Percentiles rank a stretch among this genome's conserved stretches.
These are phyloP conservation scores for Rhododendron vialii DNA, from an alignment of 148 eudicot species.

Conservation along the genomic window DNA sequence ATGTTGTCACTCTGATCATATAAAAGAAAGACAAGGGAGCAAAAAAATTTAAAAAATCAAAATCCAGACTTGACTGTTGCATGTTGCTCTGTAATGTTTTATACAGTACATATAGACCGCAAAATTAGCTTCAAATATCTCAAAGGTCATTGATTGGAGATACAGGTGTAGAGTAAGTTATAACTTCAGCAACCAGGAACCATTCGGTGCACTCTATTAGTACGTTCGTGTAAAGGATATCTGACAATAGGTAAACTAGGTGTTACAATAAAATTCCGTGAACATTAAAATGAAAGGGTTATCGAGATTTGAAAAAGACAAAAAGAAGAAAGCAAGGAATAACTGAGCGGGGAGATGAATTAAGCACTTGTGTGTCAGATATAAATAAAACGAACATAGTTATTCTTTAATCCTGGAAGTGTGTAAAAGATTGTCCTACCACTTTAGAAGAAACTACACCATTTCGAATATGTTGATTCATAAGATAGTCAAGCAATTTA, in stretches of 20 bases:
- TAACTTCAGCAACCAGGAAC: not conserved
- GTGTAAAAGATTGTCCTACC: not conserved
- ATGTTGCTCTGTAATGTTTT: not conserved
- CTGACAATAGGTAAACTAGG: not conserved
- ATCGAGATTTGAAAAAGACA: not conserved
- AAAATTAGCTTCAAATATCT: not conserved
- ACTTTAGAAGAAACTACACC: not conserved
- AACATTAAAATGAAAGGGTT: not conserved
- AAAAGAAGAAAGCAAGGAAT: not conserved
- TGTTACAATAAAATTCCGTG: not conserved
- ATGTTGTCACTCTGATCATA: constrained; percentile 81
- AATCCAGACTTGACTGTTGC: not conserved
- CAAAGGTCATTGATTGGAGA: not conserved
- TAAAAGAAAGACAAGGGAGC: not conserved
- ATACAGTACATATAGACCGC: not conserved
- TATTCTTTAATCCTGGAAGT: not conserved
- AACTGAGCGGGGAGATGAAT: not conserved
- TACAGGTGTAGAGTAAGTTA: not conserved
- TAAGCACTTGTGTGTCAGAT: not conserved
- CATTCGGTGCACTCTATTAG: not conserved
- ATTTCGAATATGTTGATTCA: not conserved
- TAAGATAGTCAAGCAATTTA: not conserved
- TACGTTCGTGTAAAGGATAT: not conserved
- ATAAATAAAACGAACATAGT: not conserved
- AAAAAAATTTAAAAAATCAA: not conserved